Percentiles rank a stretch among this genome's conserved stretches.
Conservation (phyloP, 225 moss, liverwort and hornwort genomes). For the Pseudoscleropodium purum region DNA sequence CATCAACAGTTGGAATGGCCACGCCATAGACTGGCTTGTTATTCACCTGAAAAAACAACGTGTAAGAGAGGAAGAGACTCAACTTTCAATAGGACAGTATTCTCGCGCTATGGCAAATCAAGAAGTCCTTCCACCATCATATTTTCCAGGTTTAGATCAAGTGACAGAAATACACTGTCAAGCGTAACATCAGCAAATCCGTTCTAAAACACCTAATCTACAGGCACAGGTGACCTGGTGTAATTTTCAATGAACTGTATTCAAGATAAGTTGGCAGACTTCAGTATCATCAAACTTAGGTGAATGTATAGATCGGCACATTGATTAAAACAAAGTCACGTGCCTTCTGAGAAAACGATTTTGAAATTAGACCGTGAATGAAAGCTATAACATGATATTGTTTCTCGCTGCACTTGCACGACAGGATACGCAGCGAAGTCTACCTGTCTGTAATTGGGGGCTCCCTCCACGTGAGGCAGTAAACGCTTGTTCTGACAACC, state of each 20-base stretch:
- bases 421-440: neutral
- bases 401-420: neutral
- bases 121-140: neutral
- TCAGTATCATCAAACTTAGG: neutral
- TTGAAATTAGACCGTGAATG: neutral
- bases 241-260: neutral
- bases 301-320: neutral
- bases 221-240: neutral
- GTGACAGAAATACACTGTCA: neutral
- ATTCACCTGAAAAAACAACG: slow-evolving; percentile 51
- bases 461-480: slow-evolving; percentile 91
- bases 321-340: neutral
- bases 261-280: neutral
- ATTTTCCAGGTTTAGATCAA: neutral
- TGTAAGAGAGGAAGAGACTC: neutral
- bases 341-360: neutral
- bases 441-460: slow-evolving; percentile 99
- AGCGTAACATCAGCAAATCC: neutral
- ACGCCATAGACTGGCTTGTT: slow-evolving; percentile 92
- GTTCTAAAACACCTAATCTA: neutral
- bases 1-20: slow-evolving; percentile 92
- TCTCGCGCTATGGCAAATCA: neutral
- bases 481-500: slow-evolving; percentile 99
- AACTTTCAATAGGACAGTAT: neutral
- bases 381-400: neutral